Evolutionary conservation across 306 rosid species (phyloP).

Genomic region (Aeschynomene evenia): DNA sequence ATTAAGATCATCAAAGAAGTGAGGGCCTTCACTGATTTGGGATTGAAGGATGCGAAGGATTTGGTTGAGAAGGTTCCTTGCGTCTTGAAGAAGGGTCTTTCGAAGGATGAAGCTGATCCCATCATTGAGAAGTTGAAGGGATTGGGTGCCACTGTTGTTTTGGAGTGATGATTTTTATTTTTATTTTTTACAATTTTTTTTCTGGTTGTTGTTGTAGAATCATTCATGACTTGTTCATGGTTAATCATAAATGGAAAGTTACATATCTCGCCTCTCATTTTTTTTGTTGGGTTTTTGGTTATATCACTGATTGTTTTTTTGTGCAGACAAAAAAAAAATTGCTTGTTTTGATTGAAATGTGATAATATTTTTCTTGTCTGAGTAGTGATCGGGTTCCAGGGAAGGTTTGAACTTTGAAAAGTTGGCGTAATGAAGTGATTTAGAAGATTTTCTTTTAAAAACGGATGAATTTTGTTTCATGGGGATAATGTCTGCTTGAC

Average conservation of each 20-base stretch:
- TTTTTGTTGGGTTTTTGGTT: neutral
- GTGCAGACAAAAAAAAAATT: too few species aligned
- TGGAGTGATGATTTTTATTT: conserved; percentile 31
- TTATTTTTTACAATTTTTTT: neutral
- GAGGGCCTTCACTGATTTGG: conserved; percentile 49
- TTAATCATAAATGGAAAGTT: conserved; percentile 9
- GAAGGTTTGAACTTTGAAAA: neutral
- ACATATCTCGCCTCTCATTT: neutral
- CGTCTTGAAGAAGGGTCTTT: conserved; percentile 49
- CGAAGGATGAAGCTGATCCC: conserved; percentile 43
- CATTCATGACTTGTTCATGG: neutral
- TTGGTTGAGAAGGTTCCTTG: conserved; percentile 53
- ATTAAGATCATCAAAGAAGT: conserved; percentile 55
- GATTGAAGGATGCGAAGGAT: conserved; percentile 55
- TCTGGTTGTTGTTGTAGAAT: conserved; percentile 13
- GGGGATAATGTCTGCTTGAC: neutral
- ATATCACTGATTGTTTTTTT: neutral
- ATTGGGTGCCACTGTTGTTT: conserved; percentile 47
- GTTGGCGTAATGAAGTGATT: neutral
- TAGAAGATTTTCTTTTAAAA: neutral
- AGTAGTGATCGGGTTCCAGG: neutral
- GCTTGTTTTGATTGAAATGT: neutral
- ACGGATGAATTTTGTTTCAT: neutral
- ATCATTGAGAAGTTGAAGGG: conserved; percentile 45
- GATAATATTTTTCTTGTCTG: neutral